Percentiles rank a stretch among this genome's conserved stretches.
phyloP scores from a whole-genome alignment of 2,329 filamentous ascomycete genomes.

The Nigrospora osmanthi region DNA sequence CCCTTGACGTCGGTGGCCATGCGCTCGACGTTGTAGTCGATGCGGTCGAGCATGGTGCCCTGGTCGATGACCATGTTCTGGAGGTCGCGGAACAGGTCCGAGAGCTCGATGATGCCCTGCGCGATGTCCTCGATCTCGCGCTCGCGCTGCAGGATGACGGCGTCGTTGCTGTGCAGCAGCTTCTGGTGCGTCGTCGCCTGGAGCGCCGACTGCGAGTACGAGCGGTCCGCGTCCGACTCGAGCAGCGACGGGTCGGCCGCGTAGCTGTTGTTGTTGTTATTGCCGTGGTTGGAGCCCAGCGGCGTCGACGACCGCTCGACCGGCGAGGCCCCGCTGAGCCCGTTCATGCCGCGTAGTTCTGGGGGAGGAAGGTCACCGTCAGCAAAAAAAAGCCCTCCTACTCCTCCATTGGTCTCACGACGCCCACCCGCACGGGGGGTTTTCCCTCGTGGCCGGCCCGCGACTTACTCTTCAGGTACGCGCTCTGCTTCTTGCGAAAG shows the following conservation, averaged over 20 bases:
- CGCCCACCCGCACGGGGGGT: not conserved
- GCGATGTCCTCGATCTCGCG: constrained; percentile 97
- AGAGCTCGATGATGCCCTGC: constrained; percentile 93
- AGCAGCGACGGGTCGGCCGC: constrained; percentile 75
- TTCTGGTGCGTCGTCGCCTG: constrained; percentile 60
- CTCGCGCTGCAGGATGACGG: constrained; percentile 83
- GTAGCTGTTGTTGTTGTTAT: too few species aligned
- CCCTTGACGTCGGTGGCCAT: constrained; percentile 92
- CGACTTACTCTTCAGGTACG: constrained; percentile 79
- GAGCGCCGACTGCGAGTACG: constrained; percentile 82
- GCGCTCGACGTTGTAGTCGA: constrained; percentile 95
- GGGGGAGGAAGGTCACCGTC: not conserved
- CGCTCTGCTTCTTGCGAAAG: constrained; percentile 96
- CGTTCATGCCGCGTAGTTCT: constrained; percentile 71
- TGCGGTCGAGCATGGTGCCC: constrained; percentile 84
- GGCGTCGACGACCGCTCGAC: constrained; percentile 47
- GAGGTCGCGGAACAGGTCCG: constrained; percentile 92
- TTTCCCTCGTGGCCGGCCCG: not conserved
- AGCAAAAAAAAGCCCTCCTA: not conserved
- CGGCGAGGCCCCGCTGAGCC: constrained; percentile 42
- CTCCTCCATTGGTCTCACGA: not conserved
- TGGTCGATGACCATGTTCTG: constrained; percentile 94
- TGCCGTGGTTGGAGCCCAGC: constrained; percentile 28
- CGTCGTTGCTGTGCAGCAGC: constrained; percentile 67
- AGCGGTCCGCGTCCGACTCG: constrained; percentile 90